phyloP scores from a whole-genome alignment of 176 grass and related monocot species.

The Oryza glaberrima region DNA sequence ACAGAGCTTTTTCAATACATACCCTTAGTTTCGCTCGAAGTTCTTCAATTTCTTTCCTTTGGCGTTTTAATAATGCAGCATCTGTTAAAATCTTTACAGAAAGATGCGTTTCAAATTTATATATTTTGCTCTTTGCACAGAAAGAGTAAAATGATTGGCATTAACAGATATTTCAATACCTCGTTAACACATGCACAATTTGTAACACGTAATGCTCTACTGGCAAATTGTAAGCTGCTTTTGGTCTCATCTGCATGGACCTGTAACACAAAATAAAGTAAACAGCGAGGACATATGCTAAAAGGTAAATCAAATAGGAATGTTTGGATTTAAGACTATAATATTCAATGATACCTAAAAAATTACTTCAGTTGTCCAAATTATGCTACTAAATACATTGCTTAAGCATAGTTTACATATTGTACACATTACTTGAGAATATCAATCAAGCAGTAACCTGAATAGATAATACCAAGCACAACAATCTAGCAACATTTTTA shows the following conservation, averaged over 20 bases:
- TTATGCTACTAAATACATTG: conserved; percentile 6
- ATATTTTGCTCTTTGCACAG: neutral
- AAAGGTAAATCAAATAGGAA: conserved; percentile 20
- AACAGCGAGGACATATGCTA: neutral
- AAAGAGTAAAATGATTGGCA: conserved; percentile 19
- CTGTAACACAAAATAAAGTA: conserved; percentile 48
- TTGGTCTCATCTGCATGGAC: conserved; percentile 93
- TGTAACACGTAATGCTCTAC: conserved; percentile 86
- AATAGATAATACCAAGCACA: conserved; percentile 4
- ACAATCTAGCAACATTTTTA: conserved; percentile 11
- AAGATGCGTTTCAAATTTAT: conserved; percentile 34
- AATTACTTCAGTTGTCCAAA: neutral
- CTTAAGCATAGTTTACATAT: conserved; percentile 28
- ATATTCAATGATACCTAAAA: neutral
- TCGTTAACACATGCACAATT: conserved; percentile 91
- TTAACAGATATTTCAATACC: conserved; percentile 44
- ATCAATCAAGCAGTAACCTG: conserved; percentile 19
- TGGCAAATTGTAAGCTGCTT: conserved; percentile 92
- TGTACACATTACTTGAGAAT: conserved; percentile 7
- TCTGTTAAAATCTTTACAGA: conserved; percentile 90
- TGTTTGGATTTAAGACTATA: neutral
- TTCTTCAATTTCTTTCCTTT: conserved; percentile 94
- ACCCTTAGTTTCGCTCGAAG: conserved; percentile 82
- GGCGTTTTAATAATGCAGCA: conserved; percentile 90
- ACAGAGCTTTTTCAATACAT: conserved; percentile 7